These are phyloP conservation scores for grape (Vitis vinifera) DNA, from an alignment of 164 flowering plant species.

Conservation along the genomic window ASM3070453v1 NC_081806.1:8191001-8191500, in stretches of 20 bases:
- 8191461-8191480: conserved; percentile 74
- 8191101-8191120: not conserved
- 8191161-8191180: not conserved
- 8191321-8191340: conserved; percentile 77
- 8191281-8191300: conserved; percentile 79
- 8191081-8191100: not conserved
- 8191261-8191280: conserved; percentile 50
- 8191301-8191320: conserved; percentile 66
- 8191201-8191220: not conserved
- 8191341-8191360: not conserved
- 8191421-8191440: conserved; percentile 75
- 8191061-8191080: not conserved
- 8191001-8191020: no score
- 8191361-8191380: not conserved
- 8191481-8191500: conserved; percentile 47
- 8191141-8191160: not conserved
- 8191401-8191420: conserved; percentile 24
- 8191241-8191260: not conserved
- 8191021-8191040: not conserved
- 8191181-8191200: no score
- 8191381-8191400: not conserved
- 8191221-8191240: not conserved
- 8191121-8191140: not conserved
- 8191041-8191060: not conserved
- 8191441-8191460: conserved; percentile 78